Percentiles rank a stretch among this genome's conserved stretches.
These are phyloP conservation scores for Takakia lepidozioides DNA, from an alignment of 225 moss, liverwort and hornwort genomes.

Conservation along the genomic window DNA sequence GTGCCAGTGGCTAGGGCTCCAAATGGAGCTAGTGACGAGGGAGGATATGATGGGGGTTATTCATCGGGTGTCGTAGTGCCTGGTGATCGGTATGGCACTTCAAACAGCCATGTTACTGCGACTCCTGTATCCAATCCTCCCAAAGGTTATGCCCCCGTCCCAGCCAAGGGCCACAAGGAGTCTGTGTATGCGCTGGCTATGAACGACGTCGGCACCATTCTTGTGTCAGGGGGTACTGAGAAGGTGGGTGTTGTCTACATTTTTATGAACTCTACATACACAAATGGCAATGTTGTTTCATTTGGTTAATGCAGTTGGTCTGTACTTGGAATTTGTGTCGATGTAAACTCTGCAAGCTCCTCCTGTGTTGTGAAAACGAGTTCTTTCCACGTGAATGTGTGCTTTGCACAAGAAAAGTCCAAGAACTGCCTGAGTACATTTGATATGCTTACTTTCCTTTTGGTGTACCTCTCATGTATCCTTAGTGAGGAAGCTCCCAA, in stretches of 20 bases:
- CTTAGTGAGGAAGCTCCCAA: no score
- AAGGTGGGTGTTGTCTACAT: slow-evolving; percentile 43
- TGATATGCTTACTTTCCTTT: no score
- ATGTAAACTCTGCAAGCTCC: no score
- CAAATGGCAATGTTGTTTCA: no score
- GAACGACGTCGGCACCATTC: slow-evolving; percentile 77
- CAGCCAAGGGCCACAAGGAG: slow-evolving; percentile 91
- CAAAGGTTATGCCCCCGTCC: slow-evolving; percentile 68
- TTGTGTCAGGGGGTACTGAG: slow-evolving; percentile 93
- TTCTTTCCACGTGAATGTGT: no score
- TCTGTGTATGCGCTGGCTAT: slow-evolving; percentile 88
- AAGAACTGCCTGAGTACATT: no score
- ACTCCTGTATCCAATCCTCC: slow-evolving; percentile 34
- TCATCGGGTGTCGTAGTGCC: slow-evolving; percentile 26
- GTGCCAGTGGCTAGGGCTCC: slow-evolving; percentile 68
- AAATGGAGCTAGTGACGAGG: slow-evolving; percentile 65
- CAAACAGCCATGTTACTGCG: slow-evolving; percentile 51
- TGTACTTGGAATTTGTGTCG: no score
- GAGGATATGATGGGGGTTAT: slow-evolving; percentile 48
- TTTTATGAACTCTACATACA: neutral
- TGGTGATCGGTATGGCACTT: slow-evolving; percentile 41
- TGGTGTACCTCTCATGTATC: no score
- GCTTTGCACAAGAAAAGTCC: no score
- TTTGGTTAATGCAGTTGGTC: no score
- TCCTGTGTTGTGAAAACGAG: no score